Percentiles rank a stretch among this genome's conserved stretches.
Evolutionary conservation across 345 rosid genomes (phyloP).

Genomic region (Jatropha curcas): DNA sequence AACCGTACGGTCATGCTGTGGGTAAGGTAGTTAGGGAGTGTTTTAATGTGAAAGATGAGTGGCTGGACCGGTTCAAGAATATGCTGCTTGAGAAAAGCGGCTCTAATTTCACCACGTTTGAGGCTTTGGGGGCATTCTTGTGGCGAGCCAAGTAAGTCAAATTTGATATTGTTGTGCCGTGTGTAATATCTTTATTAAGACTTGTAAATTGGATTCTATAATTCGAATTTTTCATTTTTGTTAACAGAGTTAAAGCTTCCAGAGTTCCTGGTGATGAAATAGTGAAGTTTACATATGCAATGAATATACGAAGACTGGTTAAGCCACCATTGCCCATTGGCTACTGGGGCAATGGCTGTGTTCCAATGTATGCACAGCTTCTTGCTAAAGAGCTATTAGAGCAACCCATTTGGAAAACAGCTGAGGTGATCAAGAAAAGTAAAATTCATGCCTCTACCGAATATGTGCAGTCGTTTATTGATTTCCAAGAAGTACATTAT

Average conservation of each 20-base stretch:
- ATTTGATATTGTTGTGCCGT: neutral
- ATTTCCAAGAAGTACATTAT: constrained; percentile 57
- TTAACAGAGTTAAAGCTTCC: constrained; percentile 48
- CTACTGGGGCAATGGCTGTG: constrained; percentile 89
- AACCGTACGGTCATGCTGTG: constrained; percentile 40
- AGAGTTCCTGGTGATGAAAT: constrained; percentile 41
- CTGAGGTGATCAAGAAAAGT: constrained; percentile 73
- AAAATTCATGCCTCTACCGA: constrained; percentile 58
- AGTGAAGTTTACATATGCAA: constrained; percentile 65
- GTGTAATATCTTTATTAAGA: neutral
- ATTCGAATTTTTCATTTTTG: neutral
- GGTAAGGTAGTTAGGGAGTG: constrained; percentile 49
- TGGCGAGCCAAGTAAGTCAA: constrained; percentile 90
- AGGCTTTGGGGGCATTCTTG: constrained; percentile 79
- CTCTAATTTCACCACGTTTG: constrained; percentile 70
- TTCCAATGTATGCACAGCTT: constrained; percentile 62
- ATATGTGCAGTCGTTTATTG: constrained; percentile 72
- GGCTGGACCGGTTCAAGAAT: constrained; percentile 58
- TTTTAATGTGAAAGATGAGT: constrained; percentile 63
- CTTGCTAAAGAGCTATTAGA: constrained; percentile 50
- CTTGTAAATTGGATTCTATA: neutral
- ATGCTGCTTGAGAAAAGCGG: constrained; percentile 54
- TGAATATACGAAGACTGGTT: constrained; percentile 55
- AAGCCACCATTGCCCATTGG: constrained; percentile 71
- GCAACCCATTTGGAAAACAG: constrained; percentile 77